Evolutionary conservation across 2,329 filamentous ascomycete species (phyloP).

Genomic region (Paecilomyces formosus): DNA sequence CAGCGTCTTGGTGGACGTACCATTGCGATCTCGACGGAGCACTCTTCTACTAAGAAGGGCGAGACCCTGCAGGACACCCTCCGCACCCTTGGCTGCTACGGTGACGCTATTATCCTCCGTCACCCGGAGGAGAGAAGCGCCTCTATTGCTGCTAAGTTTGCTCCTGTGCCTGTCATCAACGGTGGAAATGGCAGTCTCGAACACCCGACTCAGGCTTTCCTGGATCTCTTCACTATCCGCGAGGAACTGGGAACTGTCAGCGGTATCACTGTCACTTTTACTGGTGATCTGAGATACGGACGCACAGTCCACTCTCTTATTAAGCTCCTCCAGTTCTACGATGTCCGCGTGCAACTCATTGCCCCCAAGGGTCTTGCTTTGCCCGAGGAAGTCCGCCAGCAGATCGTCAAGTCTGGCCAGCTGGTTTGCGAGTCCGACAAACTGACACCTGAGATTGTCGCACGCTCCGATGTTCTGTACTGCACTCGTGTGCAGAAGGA

Average conservation of each 20-base stretch:
- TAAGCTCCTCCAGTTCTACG: slow-evolving; percentile 91
- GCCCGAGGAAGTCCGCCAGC: slow-evolving; percentile 64
- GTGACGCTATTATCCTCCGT: slow-evolving; percentile 90
- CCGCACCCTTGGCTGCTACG: slow-evolving; percentile 87
- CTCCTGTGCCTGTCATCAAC: slow-evolving; percentile 89
- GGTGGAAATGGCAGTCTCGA: slow-evolving; percentile 93
- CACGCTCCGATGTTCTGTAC: slow-evolving; percentile 85
- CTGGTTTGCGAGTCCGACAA: slow-evolving; percentile 67
- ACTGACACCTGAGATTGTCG: slow-evolving; percentile 80
- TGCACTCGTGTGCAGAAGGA: slow-evolving; percentile 97
- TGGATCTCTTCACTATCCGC: slow-evolving; percentile 96
- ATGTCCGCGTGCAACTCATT: slow-evolving; percentile 88
- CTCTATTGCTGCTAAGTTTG: slow-evolving; percentile 76
- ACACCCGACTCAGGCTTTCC: slow-evolving; percentile 94
- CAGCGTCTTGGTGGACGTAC: slow-evolving; percentile 89
- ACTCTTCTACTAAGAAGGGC: slow-evolving; percentile 89
- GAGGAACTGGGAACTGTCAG: slow-evolving; percentile 95
- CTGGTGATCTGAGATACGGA: slow-evolving; percentile 87
- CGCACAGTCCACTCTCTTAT: slow-evolving; percentile 92
- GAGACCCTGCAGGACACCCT: slow-evolving; percentile 91
- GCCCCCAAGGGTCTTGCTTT: slow-evolving; percentile 72
- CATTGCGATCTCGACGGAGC: slow-evolving; percentile 70
- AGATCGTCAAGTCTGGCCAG: slow-evolving; percentile 67
- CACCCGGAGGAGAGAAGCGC: slow-evolving; percentile 79
- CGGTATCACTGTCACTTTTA: slow-evolving; percentile 91